Evolutionary conservation across 2,329 filamentous ascomycete species (phyloP), one percentile per base, ranked within the genome.

Genomic region (Dothideomycetidae sp.): DNA sequence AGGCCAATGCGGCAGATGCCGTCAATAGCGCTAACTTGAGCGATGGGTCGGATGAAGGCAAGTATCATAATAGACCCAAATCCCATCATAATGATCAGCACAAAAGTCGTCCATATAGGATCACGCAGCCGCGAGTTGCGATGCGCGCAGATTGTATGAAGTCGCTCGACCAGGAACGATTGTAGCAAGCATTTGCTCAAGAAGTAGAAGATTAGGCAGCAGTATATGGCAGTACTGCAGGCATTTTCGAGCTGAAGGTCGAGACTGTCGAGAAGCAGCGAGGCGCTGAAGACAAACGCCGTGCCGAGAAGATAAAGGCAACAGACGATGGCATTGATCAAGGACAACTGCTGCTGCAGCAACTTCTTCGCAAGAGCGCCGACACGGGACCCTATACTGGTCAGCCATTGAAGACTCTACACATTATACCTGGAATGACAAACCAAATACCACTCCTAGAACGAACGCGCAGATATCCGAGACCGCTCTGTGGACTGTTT

Each of bases 161-260:
- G 52, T 15, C 61, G 50, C 41, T 64, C 61, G 15, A 62, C 51
- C 1, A 64, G 51, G 40, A 62, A 62, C 3, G 61, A 42, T 37
- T 63, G 61, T 42, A 57, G 50, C 14, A 48, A 37, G 2, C 54
- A 39, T 31, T 61, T 60, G 37, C 48, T 52, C 5, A 42, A 44
- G n/a, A 57, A 42, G 39, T 57, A 58, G 43, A 58, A 63, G 3
- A 48, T 46, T 3, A 63, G 41, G 39, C 60, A 64, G 14, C 59
- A 41, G 19, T 53, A 49, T 29, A 60, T 54, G 1, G 56, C 53
- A 1, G 46, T 45, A n/a, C 47, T 47, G 41, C 60, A 63, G 11
- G 46, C 41, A 3, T 29, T 21, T 2, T 38, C 11, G 4, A 40
- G 40, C n/a, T 43, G 21, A 1, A 60, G 40, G 5, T 53, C 52